phyloP scores from a whole-genome alignment of 495 filamentous ascomycete genomes.

The Penicillium lagena region DNA sequence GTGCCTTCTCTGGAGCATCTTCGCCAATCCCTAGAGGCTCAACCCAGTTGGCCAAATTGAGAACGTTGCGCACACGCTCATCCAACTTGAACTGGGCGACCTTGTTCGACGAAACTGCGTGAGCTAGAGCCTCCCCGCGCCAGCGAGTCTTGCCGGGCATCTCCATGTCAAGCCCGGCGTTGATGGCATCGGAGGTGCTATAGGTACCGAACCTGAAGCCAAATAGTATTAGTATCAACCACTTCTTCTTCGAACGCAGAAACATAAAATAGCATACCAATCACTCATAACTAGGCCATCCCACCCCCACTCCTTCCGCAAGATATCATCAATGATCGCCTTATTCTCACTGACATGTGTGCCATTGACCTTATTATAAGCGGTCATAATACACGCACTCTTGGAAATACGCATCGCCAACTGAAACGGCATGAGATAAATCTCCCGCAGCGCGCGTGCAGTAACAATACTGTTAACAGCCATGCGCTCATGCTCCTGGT shows the following conservation, averaged over 20 bases:
- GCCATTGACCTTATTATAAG: slow-evolving; percentile 72
- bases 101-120: slow-evolving; percentile 55
- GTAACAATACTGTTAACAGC: slow-evolving; percentile 61
- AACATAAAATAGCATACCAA: slow-evolving; percentile 42
- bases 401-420: slow-evolving; percentile 58
- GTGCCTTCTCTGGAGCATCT: slow-evolving; percentile 53
- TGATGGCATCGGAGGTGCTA: slow-evolving; percentile 57
- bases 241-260: no score
- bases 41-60: slow-evolving; percentile 58
- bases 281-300: slow-evolving; percentile 66
- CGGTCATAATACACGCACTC: slow-evolving; percentile 66
- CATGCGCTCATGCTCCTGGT: slow-evolving; percentile 62
- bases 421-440: slow-evolving; percentile 71
- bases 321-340: slow-evolving; percentile 53
- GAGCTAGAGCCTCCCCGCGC: slow-evolving; percentile 53
- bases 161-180: slow-evolving; percentile 67
- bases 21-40: slow-evolving; percentile 54
- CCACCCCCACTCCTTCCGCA: slow-evolving; percentile 68
- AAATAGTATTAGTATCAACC: no score
- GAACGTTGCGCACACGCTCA: slow-evolving; percentile 54
- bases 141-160: slow-evolving; percentile 68
- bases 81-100: slow-evolving; percentile 52
- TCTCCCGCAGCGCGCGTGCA: slow-evolving; percentile 66
- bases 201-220: slow-evolving; percentile 53
- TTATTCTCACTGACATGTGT: slow-evolving; percentile 62